These are phyloP conservation scores for Erythrophleum ivorense DNA, from an alignment of 331 rosid genomes.

Conservation along the genomic window DNA sequence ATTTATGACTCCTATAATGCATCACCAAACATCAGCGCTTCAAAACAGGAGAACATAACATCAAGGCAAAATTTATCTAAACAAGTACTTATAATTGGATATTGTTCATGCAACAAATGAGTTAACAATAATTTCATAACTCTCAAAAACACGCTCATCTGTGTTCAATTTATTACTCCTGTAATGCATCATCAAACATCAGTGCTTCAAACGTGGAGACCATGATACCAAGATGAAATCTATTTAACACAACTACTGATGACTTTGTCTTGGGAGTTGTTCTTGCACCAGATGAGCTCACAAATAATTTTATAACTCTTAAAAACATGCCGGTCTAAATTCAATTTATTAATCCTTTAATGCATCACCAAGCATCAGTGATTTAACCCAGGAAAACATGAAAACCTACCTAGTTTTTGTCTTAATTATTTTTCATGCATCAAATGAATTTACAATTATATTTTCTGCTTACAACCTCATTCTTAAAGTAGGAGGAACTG, in stretches of 20 bases:
- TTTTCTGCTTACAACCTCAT: background rate
- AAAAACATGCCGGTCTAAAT: background rate
- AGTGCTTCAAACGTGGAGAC: background rate
- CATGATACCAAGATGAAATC: background rate
- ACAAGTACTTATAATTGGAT: background rate
- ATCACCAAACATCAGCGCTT: background rate
- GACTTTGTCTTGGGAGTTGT: background rate
- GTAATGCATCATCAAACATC: background rate
- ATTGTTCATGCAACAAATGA: slow-evolving; percentile 6
- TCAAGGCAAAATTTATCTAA: background rate
- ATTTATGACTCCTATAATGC: background rate
- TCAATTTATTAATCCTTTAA: background rate
- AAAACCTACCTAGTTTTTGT: background rate
- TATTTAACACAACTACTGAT: background rate
- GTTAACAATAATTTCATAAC: background rate
- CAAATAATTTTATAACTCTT: background rate
- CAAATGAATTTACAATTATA: background rate
- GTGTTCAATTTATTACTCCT: background rate
- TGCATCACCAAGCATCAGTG: background rate
- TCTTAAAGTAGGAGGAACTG: slow-evolving; percentile 2
- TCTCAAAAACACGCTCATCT: background rate
- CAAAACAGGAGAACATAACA: background rate
- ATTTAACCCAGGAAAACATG: background rate
- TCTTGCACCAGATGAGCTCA: background rate
- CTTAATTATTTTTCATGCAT: background rate